Conservation (phyloP, 805 yeast genomes). For the Torulaspora franciscae region DNA sequence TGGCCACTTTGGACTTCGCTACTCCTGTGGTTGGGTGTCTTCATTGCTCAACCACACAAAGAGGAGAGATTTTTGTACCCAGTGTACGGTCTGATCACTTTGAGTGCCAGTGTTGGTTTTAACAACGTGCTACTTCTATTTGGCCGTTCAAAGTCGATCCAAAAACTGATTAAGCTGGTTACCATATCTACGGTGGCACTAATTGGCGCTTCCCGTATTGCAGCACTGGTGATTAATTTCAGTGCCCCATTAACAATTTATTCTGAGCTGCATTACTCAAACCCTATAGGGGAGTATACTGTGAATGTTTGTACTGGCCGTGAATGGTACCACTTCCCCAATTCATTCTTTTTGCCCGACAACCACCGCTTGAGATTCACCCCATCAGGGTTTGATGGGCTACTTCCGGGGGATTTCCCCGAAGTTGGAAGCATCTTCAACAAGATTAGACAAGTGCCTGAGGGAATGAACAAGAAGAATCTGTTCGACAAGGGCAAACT, state of each 20-base stretch:
- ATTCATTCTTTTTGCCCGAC: slow-evolving; percentile 73
- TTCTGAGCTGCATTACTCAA: slow-evolving; percentile 32
- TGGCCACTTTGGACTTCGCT: slow-evolving; percentile 46
- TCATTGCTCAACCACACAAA: slow-evolving; percentile 78
- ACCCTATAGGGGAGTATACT: slow-evolving; percentile 27
- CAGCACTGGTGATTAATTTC: slow-evolving; percentile 61
- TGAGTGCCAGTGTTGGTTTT: slow-evolving; percentile 55
- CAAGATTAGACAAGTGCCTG: slow-evolving; percentile 48
- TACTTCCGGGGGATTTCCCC: slow-evolving; percentile 80
- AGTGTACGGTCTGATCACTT: slow-evolving; percentile 61
- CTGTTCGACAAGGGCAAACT: slow-evolving; percentile 57
- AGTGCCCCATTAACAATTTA: slow-evolving; percentile 66
- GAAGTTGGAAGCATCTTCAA: slow-evolving; percentile 39
- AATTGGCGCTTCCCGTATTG: slow-evolving; percentile 47
- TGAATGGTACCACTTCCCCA: slow-evolving; percentile 92
- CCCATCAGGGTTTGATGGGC: slow-evolving; percentile 74
- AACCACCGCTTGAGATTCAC: slow-evolving; percentile 62
- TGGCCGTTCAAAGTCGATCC: slow-evolving; percentile 12
- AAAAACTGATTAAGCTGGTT: slow-evolving; percentile 15
- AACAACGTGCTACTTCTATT: slow-evolving; percentile 20
- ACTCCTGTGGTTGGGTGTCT: slow-evolving; percentile 60
- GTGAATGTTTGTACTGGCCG: slow-evolving; percentile 81
- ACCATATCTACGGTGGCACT: slow-evolving; percentile 8
- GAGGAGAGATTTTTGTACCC: slow-evolving; percentile 92
- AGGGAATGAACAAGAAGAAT: slow-evolving; percentile 72